phyloP scores from a whole-genome alignment of 306 rosid genomes.

The Citrullus amarus region DNA sequence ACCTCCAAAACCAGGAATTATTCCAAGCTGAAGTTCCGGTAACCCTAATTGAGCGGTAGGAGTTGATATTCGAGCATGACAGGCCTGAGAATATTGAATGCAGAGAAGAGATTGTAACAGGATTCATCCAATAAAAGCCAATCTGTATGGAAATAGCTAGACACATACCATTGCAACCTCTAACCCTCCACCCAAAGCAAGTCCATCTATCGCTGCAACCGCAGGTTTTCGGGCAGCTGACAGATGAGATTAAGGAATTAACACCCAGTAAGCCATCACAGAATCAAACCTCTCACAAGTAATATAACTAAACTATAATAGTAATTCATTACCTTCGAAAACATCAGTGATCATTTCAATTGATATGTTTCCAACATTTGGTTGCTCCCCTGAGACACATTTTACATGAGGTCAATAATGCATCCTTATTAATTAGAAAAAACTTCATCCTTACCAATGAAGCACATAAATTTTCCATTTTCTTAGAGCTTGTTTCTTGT shows the following conservation, averaged over 20 bases:
- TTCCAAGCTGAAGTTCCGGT: conserved; percentile 97
- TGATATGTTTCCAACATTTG: conserved; percentile 57
- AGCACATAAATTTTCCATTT: not conserved
- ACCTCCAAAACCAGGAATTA: conserved; percentile 99
- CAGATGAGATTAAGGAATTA: conserved; percentile 12
- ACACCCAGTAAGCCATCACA: not conserved
- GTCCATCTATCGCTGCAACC: conserved; percentile 96
- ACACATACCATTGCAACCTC: conserved; percentile 88
- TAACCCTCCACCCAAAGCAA: conserved; percentile 97
- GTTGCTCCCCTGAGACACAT: conserved; percentile 20
- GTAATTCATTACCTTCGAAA: conserved; percentile 46
- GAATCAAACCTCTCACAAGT: not conserved
- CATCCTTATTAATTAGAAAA: not conserved
- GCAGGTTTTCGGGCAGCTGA: conserved; percentile 76
- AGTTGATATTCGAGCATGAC: conserved; percentile 84
- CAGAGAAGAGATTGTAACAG: not conserved
- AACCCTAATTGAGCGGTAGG: conserved; percentile 80
- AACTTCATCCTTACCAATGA: too few species aligned
- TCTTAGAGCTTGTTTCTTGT: not conserved
- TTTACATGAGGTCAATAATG: conserved; percentile 7
- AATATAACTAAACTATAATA: not conserved
- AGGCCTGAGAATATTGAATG: conserved; percentile 36
- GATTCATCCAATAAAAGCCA: not conserved
- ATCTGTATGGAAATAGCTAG: conserved; percentile 1
- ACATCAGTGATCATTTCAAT: conserved; percentile 58